Evolutionary conservation across 2,329 filamentous ascomycete genomes (phyloP), one percentile per base, ranked within the genome.

Genomic region (Geoglossum cookeanum): DNA sequence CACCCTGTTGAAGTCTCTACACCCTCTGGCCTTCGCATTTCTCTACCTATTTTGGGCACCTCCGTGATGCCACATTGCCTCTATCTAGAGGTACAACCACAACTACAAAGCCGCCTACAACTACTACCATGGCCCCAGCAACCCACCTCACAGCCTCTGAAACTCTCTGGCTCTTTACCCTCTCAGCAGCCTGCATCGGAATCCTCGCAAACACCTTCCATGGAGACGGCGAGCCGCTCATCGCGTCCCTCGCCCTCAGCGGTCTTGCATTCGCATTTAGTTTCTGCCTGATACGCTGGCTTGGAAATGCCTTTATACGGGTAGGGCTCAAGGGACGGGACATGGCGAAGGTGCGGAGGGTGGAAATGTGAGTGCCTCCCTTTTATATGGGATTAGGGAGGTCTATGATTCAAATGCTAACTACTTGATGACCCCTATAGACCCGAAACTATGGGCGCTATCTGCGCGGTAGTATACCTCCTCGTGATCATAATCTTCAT

Each of bases 381-480:
- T 15, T 15, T 3, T 57, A 52, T 42, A 35, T 55, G 33, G 7
- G 11, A 37, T 37, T 37, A 37, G 11, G 33, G 33, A 37, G 33
- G 11, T 11, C 1, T 37, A 3, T 37, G 3, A 37, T 37, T 17
- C 13, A 3, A n/a, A n/a, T 27, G 30, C 33, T 57, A 27, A 56
- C 22, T 60, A 32, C 32, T 48, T 29, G 29, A 22, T 35, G 48
- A 2, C 22, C 55, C 56, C 33, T 37, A 30, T 61, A 84, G 81
- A 64, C 92, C 92, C 27, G 92, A 98, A 71, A 91, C 87, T 63
- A 96, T 98, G 90, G 92, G 92, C 33, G 87, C 88, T 58, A 79
- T 98, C 30, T 94, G 87, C 67, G 92, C 91, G 7, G 80, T 92
- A 62, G 89, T 97, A 30, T 97, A 97, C 71, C 77, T 98, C 48